Percentiles rank a stretch among this genome's conserved stretches.
Conservation (phyloP, 345 rosid species). For the Arabis hirsuta region DNA sequence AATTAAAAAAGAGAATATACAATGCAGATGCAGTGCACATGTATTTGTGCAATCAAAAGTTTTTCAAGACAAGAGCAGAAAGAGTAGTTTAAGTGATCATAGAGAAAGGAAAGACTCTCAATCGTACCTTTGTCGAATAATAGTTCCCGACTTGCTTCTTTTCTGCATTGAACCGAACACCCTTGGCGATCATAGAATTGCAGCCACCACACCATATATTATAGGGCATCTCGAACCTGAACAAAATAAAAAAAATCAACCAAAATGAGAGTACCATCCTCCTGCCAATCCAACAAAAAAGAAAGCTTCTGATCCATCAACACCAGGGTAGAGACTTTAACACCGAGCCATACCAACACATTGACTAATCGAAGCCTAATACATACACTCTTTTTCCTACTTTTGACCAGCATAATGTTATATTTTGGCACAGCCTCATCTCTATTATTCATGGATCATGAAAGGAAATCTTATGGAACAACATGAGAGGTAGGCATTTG, state of each 20-base stretch:
- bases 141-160: slow-evolving; percentile 99
- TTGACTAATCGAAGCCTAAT: slow-evolving; percentile 2
- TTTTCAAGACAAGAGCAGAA: background rate
- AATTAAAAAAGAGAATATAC: slow-evolving; percentile 1
- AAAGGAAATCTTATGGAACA: background rate
- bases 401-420: slow-evolving; percentile 12
- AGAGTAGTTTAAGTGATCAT: background rate
- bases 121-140: slow-evolving; percentile 87
- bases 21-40: background rate
- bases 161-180: slow-evolving; percentile 96
- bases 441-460: background rate
- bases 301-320: background rate
- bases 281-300: background rate
- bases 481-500: background rate
- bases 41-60: slow-evolving; percentile 7
- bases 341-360: background rate
- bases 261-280: slow-evolving; percentile 3
- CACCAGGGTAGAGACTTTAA: background rate
- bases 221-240: slow-evolving; percentile 97
- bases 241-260: background rate
- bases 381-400: background rate
- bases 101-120: slow-evolving; percentile 8
- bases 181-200: slow-evolving; percentile 94
- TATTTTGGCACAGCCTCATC: background rate
- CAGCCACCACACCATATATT: slow-evolving; percentile 98